phyloP scores from a whole-genome alignment of 768 basidiomycete genomes.

The Rubroboletus satanas region DNA sequence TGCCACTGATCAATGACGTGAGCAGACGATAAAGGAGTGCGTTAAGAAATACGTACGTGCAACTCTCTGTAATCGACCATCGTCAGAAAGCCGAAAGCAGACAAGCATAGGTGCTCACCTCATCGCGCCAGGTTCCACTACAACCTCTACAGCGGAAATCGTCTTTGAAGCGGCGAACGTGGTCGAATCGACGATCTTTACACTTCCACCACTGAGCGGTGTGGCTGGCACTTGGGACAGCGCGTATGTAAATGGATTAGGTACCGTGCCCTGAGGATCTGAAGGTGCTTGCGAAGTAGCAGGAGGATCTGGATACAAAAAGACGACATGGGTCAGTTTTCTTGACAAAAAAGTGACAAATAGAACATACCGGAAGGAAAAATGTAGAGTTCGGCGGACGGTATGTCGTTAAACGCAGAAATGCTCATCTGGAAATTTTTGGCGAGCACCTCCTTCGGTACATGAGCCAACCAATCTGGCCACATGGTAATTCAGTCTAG shows the following conservation, averaged over 20 bases:
- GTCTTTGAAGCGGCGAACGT: slow-evolving; percentile 48
- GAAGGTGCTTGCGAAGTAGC: slow-evolving; percentile 32
- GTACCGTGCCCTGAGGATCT: background rate
- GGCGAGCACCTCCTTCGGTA: slow-evolving; percentile 49
- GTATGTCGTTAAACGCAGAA: slow-evolving; percentile 50
- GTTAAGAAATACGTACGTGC: slow-evolving; percentile 38
- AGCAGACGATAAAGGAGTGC: background rate
- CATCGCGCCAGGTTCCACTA: slow-evolving; percentile 52
- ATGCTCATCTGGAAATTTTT: slow-evolving; percentile 55
- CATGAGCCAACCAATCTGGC: slow-evolving; percentile 57
- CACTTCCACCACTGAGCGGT: slow-evolving; percentile 43
- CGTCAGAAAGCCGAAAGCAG: background rate
- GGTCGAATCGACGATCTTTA: slow-evolving; percentile 56
- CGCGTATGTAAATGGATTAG: no score
- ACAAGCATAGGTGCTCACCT: slow-evolving; percentile 32
- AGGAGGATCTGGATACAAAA: slow-evolving; percentile 31
- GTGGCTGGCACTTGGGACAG: no score
- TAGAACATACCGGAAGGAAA: slow-evolving; percentile 33
- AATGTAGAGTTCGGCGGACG: slow-evolving; percentile 51
- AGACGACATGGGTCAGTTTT: background rate
- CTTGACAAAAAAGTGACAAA: background rate
- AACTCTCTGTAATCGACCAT: slow-evolving; percentile 40
- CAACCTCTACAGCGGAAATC: slow-evolving; percentile 53
- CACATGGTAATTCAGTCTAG: background rate
- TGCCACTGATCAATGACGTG: slow-evolving; percentile 51